phyloP scores from a whole-genome alignment of 331 rosid genomes.

The Phaseolus coccineus region DNA sequence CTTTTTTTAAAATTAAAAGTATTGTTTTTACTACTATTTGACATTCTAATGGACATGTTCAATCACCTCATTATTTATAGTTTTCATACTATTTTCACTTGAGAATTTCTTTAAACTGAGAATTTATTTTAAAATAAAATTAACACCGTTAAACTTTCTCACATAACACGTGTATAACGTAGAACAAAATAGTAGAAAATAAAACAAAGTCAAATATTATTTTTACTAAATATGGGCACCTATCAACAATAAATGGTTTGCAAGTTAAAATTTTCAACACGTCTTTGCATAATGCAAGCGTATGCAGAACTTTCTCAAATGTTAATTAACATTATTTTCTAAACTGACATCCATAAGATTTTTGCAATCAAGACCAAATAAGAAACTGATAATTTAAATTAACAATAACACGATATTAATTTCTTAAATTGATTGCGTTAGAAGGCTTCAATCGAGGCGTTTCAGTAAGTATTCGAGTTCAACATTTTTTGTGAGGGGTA shows the following conservation, averaged over 20 bases:
- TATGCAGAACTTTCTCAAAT: not conserved
- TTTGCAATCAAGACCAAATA: not conserved
- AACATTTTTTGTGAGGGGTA: slow-evolving; percentile 78
- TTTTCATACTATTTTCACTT: no score
- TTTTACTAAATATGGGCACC: no score
- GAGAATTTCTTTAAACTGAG: no score
- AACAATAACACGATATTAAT: not conserved
- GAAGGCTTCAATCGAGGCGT: slow-evolving; percentile 59
- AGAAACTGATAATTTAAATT: not conserved
- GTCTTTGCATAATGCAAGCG: slow-evolving; percentile 3
- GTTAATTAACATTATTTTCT: not conserved
- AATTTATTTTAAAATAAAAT: no score
- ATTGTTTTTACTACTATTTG: no score
- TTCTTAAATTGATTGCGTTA: not conserved
- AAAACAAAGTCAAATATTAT: no score
- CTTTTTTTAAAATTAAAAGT: no score
- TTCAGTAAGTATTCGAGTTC: slow-evolving; percentile 74
- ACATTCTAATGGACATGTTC: no score
- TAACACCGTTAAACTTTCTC: no score
- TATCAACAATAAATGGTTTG: not conserved
- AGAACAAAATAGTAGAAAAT: no score
- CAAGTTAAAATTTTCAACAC: not conserved
- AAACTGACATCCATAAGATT: not conserved
- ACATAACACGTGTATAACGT: no score
- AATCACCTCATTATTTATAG: no score